These are phyloP conservation scores for Laburnicola sp. DNA, from an alignment of 2,329 filamentous ascomycete species.

Conservation along the genomic window DNA sequence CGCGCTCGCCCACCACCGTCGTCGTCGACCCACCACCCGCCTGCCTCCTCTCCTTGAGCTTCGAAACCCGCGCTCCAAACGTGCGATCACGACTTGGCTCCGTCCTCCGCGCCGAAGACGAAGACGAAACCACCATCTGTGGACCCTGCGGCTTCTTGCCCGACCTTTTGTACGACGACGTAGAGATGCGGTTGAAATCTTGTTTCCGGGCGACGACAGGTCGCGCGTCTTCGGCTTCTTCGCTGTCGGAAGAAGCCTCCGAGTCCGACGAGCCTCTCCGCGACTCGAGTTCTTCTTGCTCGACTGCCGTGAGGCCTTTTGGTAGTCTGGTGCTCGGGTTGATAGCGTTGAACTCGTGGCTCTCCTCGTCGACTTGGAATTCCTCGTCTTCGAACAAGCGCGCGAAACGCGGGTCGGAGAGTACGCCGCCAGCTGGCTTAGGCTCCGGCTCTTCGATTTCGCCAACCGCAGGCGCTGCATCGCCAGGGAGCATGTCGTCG, in stretches of 20 bases:
- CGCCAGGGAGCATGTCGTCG: slow-evolving; percentile 46
- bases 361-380: slow-evolving; percentile 87
- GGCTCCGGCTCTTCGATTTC: slow-evolving; percentile 45
- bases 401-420: slow-evolving; percentile 84
- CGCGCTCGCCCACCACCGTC: slow-evolving; percentile 57
- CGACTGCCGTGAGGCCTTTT: slow-evolving; percentile 60
- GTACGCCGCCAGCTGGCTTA: slow-evolving; percentile 58
- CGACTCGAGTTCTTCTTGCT: slow-evolving; percentile 60
- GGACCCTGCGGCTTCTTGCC: slow-evolving; percentile 48
- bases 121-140: slow-evolving; percentile 62
- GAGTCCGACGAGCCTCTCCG: slow-evolving; percentile 40
- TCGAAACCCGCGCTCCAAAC: slow-evolving; percentile 59
- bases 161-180: slow-evolving; percentile 64
- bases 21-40: slow-evolving; percentile 23
- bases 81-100: slow-evolving; percentile 56
- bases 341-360: slow-evolving; percentile 80
- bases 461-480: slow-evolving; percentile 22
- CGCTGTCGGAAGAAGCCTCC: slow-evolving; percentile 40
- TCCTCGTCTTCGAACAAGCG: slow-evolving; percentile 90
- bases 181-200: slow-evolving; percentile 59
- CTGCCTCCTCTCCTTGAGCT: slow-evolving; percentile 37
- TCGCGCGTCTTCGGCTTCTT: slow-evolving; percentile 30
- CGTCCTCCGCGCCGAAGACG: slow-evolving; percentile 43
- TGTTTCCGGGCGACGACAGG: slow-evolving; percentile 27
- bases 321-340: slow-evolving; percentile 63